Base-by-base conservation (phyloP, 2,329 filamentous ascomycete genomes). In the Penicillium rolfsii region DNA sequence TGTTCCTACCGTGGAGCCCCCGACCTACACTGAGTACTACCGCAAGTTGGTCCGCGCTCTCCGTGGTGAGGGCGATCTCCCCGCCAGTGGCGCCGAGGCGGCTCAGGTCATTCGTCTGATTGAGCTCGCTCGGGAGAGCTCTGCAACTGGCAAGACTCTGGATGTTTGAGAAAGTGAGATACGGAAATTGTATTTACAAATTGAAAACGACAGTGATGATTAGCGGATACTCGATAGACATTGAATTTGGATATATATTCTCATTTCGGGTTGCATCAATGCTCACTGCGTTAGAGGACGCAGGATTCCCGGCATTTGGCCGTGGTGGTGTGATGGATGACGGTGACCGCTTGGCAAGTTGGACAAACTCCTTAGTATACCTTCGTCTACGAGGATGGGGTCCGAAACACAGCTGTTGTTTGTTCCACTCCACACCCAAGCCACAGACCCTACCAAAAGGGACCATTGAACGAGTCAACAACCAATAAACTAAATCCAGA, bases 11-110 rank as follows among this genome's bases (percentile, higher is more conserved):
- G 79, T 89, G 2, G 79, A 87, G 71, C 87, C 89, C 0, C 74
- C 76, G n/a, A 93, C 89, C 3, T 95, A 91, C 74, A 80, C 80
- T 24, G 83, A 85, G 68, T 89, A 91, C 64, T 94, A 93, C 75
- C 75, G 77, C 30, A 76, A 77, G 56, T 77, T 87, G 60, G 83
- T 80, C 3, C 78, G 80, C 46, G 84, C 85, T 40, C 71, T 87
- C 52, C 72, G 73, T n/a, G 83, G 83, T n/a, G 76, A 83, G 66
- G 80, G 77, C 0, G 77, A 81, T 7, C 77, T 86, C 28, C 84
- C 85, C 2, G 85, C 85, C 12, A 83, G 81, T 63, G 79, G 83
- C 3, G 79, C 77, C 48, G 82, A 85, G 61, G 82, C 84, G 12
- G 77, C 79, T 45, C 78, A 83, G 67, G 81, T 87, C 5, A 81